Percentiles rank a stretch among this genome's conserved stretches.
These are phyloP conservation scores for Fraxinus nigra DNA, from an alignment of 305 asterid species.

Conservation along the genomic window DNA sequence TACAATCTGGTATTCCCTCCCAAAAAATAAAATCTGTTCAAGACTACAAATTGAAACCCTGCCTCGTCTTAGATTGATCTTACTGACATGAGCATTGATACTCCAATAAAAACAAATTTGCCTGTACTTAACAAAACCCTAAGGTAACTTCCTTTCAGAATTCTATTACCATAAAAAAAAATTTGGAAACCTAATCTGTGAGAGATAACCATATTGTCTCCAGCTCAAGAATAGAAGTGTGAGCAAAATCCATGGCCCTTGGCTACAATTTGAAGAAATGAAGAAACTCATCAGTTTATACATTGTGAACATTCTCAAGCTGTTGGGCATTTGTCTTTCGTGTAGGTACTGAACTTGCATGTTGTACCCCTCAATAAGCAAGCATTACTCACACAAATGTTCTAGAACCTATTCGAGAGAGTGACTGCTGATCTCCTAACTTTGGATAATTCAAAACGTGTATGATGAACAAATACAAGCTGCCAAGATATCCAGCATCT, in stretches of 20 bases:
- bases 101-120: background rate
- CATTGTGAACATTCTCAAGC: background rate
- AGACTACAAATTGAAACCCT: background rate
- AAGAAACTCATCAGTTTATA: background rate
- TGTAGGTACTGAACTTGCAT: background rate
- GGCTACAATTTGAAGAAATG: background rate
- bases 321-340: background rate
- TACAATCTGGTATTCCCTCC: background rate
- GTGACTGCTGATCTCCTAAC: background rate
- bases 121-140: background rate
- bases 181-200: background rate
- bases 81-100: background rate
- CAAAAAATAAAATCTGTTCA: background rate
- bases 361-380: background rate
- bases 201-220: background rate
- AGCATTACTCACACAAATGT: background rate
- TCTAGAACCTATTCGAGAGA: background rate
- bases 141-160: background rate
- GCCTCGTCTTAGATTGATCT: background rate
- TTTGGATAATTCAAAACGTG: background rate
- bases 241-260: background rate
- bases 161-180: background rate
- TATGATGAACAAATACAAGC: background rate
- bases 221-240: background rate
- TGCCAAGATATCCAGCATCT: background rate